Evolutionary conservation across 257 asterid species (phyloP), one percentile per base, ranked within the genome.

Genomic region (Jacaranda mimosifolia): DNA sequence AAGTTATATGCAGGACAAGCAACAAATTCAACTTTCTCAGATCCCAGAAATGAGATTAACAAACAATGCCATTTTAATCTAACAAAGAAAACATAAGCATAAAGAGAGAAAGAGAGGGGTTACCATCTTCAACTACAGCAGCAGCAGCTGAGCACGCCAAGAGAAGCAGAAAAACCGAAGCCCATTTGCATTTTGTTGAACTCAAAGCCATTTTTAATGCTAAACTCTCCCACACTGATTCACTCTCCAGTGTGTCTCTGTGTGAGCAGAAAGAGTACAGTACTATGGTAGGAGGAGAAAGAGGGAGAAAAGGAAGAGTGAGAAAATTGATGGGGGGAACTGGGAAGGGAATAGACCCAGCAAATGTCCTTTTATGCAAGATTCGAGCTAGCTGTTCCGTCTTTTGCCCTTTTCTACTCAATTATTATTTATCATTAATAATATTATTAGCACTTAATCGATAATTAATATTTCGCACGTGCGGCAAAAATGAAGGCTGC

Each of bases 341-440:
- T 26, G 32, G 14, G 19, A 63, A 32, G 42, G 63, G 13, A 45
- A 66, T 62, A 63, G 43, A 53, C 35, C 45, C 39, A 32, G 77
- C 77, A 60, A 75, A 51, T 58, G 85, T 70, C 83, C 75, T 76
- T 77, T 79, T 84, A 84, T 69, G 75, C 81, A 59, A 73, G 80
- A 80, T 77, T 77, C 80, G 78, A 63, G 67, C 62, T 52, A 6
- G 19, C 12, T 60, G 52, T 66, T 32, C 13, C 7, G 35, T 18
- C 40, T 46, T 62, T 60, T 7, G 38, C 43, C 13, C 19, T 21
- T n/a, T 63, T 62, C 65, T 71, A n/a, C 55, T 71, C 40, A 15
- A 3, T 70, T 7, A 35, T 46, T 42, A 42, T 42, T 42, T 8
- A 42, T 42, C 9, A 42, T 46, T 10, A 9, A 10, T 46, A 10